Evolutionary conservation across 345 rosid species (phyloP).

Genomic region (Garcia nutans): DNA sequence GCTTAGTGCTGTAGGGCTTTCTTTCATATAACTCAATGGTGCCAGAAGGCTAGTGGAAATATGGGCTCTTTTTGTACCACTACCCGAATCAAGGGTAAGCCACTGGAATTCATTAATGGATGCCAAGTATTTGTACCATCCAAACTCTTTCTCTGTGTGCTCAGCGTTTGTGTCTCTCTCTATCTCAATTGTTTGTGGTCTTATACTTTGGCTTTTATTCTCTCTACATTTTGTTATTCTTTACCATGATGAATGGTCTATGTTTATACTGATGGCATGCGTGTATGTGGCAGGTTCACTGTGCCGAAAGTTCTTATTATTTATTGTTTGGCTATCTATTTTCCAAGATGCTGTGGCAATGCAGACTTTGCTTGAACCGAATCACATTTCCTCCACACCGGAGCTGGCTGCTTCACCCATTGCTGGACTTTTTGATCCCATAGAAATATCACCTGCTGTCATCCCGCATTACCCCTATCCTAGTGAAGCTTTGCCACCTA

Average conservation of each 20-base stretch:
- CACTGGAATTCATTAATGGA: constrained; percentile 12
- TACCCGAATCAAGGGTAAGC: constrained; percentile 47
- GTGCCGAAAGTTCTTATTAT: constrained; percentile 52
- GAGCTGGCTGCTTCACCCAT: constrained; percentile 73
- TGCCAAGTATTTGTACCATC: constrained; percentile 7
- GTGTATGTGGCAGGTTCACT: constrained; percentile 53
- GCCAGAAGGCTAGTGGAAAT: constrained; percentile 44
- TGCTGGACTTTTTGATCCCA: constrained; percentile 72
- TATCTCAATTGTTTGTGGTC: not conserved
- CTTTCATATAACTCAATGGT: constrained; percentile 47
- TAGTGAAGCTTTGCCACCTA: constrained; percentile 59
- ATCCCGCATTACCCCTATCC: constrained; percentile 66
- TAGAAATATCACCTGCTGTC: constrained; percentile 84
- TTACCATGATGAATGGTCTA: not conserved
- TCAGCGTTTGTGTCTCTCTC: not conserved
- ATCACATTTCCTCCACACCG: constrained; percentile 46
- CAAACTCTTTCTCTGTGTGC: not conserved
- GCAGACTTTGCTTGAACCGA: constrained; percentile 39
- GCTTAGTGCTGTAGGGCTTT: constrained; percentile 28
- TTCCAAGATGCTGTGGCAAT: constrained; percentile 61
- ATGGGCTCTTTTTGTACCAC: constrained; percentile 47
- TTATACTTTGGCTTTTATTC: not conserved
- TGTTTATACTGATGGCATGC: constrained; percentile 26
- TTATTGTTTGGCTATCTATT: constrained; percentile 61
- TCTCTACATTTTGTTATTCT: not conserved